Conservation (phyloP, 306 rosid genomes). For the Clitoria ternatea region DNA sequence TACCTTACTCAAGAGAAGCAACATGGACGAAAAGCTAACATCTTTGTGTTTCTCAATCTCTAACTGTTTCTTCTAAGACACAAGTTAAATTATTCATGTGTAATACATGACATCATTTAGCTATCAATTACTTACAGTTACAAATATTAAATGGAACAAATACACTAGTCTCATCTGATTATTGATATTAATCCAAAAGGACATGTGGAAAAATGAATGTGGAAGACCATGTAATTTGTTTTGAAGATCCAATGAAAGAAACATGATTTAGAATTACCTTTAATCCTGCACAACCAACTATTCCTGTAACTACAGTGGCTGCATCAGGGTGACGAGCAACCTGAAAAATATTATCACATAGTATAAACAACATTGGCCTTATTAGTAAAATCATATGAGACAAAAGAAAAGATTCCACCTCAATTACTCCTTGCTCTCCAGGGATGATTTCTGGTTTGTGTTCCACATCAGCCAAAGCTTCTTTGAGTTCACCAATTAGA, state of each 20-base stretch:
- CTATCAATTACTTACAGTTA: too few species aligned
- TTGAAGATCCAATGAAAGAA: background rate
- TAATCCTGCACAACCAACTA: constrained; percentile 90
- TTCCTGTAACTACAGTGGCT: constrained; percentile 82
- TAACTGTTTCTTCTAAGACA: background rate
- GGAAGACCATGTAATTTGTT: background rate
- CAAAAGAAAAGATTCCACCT: constrained; percentile 38
- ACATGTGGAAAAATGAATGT: background rate
- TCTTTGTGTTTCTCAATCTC: too few species aligned
- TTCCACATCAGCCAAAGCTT: constrained; percentile 75
- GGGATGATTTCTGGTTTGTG: constrained; percentile 75
- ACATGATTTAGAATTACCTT: constrained; percentile 44
- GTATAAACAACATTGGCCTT: background rate
- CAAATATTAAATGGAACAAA: background rate
- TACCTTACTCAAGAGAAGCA: background rate
- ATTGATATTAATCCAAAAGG: background rate
- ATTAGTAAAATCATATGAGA: background rate
- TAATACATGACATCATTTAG: background rate
- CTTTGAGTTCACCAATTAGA: constrained; percentile 64
- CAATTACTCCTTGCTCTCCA: constrained; percentile 87
- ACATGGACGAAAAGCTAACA: too few species aligned
- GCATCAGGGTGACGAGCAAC: constrained; percentile 92
- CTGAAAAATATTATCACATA: constrained; percentile 36
- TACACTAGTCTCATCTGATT: background rate
- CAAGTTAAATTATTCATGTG: background rate